Conservation (phyloP, 805 yeast species). For the Tetrapisispora phaffii region DNA sequence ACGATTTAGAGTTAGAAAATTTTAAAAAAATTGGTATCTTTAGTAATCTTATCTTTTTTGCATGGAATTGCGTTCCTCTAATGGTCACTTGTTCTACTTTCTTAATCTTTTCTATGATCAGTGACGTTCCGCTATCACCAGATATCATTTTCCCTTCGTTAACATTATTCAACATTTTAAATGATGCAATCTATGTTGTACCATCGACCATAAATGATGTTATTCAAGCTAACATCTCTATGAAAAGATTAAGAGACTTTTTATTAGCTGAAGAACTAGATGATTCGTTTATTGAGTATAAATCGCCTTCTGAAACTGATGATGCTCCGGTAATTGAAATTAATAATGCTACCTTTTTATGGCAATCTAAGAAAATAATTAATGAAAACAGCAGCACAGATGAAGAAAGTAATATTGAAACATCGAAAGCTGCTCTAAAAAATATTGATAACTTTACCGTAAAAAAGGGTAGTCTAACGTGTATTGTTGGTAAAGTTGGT, state of each 20-base stretch:
- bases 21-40: slow-evolving; percentile 40
- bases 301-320: slow-evolving; percentile 14
- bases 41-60: slow-evolving; percentile 40
- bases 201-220: slow-evolving; percentile 49
- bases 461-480: slow-evolving; percentile 42
- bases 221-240: slow-evolving; percentile 50
- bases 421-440: slow-evolving; percentile 39
- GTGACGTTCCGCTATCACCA: slow-evolving; percentile 46
- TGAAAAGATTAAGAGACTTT: slow-evolving; percentile 44
- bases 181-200: slow-evolving; percentile 48
- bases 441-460: slow-evolving; percentile 40
- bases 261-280: slow-evolving; percentile 40
- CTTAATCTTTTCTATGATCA: slow-evolving; percentile 40
- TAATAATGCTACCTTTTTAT: slow-evolving; percentile 43
- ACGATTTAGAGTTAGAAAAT: slow-evolving; percentile 46
- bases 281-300: slow-evolving; percentile 25
- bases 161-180: slow-evolving; percentile 46
- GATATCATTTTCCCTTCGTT: slow-evolving; percentile 63
- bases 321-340: slow-evolving; percentile 32
- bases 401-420: slow-evolving; percentile 37
- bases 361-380: slow-evolving; percentile 32
- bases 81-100: slow-evolving; percentile 55
- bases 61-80: slow-evolving; percentile 58
- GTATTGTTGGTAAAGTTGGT: slow-evolving; percentile 61
- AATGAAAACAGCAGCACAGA: slow-evolving; percentile 22